Evolutionary conservation across 306 rosid species (phyloP), one percentile per base, ranked within the genome.

Genomic region (Malus orientalis): DNA sequence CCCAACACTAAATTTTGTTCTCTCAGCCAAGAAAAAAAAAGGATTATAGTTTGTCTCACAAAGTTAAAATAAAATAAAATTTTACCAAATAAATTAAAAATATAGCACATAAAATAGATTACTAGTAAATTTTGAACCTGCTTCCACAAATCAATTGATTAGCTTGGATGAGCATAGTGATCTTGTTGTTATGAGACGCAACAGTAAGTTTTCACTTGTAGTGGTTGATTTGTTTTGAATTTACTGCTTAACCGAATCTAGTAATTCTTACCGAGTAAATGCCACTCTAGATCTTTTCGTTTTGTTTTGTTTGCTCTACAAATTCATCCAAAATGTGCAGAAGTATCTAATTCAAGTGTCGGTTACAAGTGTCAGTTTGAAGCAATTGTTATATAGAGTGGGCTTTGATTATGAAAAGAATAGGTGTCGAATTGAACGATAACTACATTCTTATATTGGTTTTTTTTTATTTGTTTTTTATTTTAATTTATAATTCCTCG

Each of bases 321-420:
- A 15, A 1, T 59, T 59, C 11, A 16, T 22, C 27, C 3, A 60
- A 27, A 38, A 27, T 78, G 45, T 79, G 81, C 86, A 61, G 89
- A 80, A 70, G 69, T 60, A 42, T 76, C 81, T 18, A 69, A 33
- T 74, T 59, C 58, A n/a, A 36, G 68, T 66, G 12, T 86, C 91
- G 12, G 87, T 92, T 84, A 95, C 95, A 47, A 84, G 84, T 76
- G 98, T 95, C 76, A 97, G 98, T 72, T 85, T 70, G 63, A 38
- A 19, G 33, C 64, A 8, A 27, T 23, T 38, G 11, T 12, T 13
- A 13, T 7, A 33, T 45, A 4, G 11, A 81, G n/a, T 40, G 65
- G 19, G 55, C 32, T 77, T 30, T 33, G 65, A 79, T 49, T 25
- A 19, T 42, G 69, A 36, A 1, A 19, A 38, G 27, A 23, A 49